Evolutionary conservation across 2,329 filamentous ascomycete species (phyloP), one percentile per base, ranked within the genome.

Genomic region (Aspergillus thermomutatus): DNA sequence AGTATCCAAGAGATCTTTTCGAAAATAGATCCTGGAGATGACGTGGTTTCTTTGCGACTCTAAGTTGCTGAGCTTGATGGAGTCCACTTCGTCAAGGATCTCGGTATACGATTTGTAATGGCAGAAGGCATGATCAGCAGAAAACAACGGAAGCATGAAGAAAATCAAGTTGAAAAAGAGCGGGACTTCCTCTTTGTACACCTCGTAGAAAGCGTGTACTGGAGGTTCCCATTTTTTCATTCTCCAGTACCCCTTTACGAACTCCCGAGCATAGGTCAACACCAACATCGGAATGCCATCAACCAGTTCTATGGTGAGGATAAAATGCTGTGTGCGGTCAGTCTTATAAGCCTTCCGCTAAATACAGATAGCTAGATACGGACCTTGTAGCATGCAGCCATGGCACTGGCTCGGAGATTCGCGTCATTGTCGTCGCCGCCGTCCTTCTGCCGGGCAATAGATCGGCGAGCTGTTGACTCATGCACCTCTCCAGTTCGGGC

Each of bases 101-200:
- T 53, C 47, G 27, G 17, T 11, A 25, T n/a, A 23, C 17, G 37
- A 53, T 37, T 27, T 40, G 25, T 57, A 57, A 14, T 57, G 17
- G 26, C 34, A 47, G 28, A 57, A 57, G 17, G 51, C 55, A 10
- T 23, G 46, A 26, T 54, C 55, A n/a, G 46, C 51, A 25, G 51
- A 57, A 23, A 37, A 21, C 40, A 57, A 40, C 3, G 51, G 51
- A 26, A 59, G 31, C n/a, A 59, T 41, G 31, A 64, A 65, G 10
- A 50, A 41, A 23, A 64, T 31, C 19, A 65, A 6, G 27, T 64
- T 65, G 2, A 65, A 54, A 34, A 64, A 61, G 34, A 64, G 57
- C 9, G 56, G 57, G 1, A 58, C 23, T 17, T 62, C 47, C 45
- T 64, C 55, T 4, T 25, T 56, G 40, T 65, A 64, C 11, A 59